Evolutionary conservation across 2,329 filamentous ascomycete genomes (phyloP), one percentile per base, ranked within the genome.

Genomic region (Fusarium goolgardi): DNA sequence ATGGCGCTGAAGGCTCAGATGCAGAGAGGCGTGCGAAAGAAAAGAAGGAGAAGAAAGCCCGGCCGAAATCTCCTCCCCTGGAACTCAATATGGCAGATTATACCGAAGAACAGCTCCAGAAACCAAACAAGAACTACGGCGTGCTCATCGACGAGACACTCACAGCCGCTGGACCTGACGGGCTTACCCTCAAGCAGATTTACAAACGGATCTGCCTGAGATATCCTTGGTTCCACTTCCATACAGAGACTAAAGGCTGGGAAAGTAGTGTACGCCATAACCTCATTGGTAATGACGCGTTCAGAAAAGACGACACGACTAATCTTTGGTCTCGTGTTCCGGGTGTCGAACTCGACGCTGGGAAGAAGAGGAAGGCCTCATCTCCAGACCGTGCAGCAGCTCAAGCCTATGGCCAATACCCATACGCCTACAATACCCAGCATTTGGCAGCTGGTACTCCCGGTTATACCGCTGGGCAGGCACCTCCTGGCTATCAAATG

Each of bases 231-330:
- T 89, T 86, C 67, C 85, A 84, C 68, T 88, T 88, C 71, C 81
- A 80, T 55, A 85, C 86, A 20, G 86, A 87, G 72, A 88, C 86
- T 8, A 89, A 88, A 73, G 86, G 86, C n/a, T 89, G 86, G 86
- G 86, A 89, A 74, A 88, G 86, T 68, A 88, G 86, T 70, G 86
- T 89, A n/a, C 84, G 86, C 1, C 86, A 89, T 70, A 89, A 88
- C 58, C 81, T 89, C 29, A 87, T 88, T 67, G 86, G 86, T 4
- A 88, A 88, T 73, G 84, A 86, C 67, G 86, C 86, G 9, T 89
- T 89, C 73, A 81, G 80, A 66, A 89, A 88, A 74, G 83, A 86
- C 63, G 85, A 87, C 37, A 81, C 82, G 29, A 86, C 83, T 2
- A 82, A 85, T 43, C 77, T 86, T 21, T 89, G 86, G 86, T 83